Conservation (phyloP, 371 early-diverging fungal species). For the Blakeslea trispora region DNA sequence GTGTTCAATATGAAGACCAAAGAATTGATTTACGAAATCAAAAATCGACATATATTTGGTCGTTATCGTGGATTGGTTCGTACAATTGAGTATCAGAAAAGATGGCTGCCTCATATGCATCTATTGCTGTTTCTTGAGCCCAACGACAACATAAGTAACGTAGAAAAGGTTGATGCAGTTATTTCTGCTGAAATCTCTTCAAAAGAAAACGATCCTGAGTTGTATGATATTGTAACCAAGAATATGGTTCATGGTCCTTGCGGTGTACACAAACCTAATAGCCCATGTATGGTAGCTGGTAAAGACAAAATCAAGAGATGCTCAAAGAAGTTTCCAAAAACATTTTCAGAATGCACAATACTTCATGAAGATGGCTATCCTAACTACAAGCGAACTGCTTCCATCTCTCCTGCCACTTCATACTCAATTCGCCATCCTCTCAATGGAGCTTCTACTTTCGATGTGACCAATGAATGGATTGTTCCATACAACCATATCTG, state of each 20-base stretch:
- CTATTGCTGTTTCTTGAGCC: slow-evolving; percentile 27
- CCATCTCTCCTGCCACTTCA: too few relatives aligned
- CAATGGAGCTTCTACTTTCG: too few relatives aligned
- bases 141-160: slow-evolving; percentile 13
- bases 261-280: slow-evolving; percentile 13
- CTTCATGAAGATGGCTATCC: not conserved
- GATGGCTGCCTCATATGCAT: slow-evolving; percentile 31
- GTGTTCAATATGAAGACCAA: slow-evolving; percentile 30
- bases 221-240: slow-evolving; percentile 23
- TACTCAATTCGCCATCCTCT: too few relatives aligned
- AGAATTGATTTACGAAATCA: slow-evolving; percentile 16
- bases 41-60: not conserved
- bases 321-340: slow-evolving; percentile 7
- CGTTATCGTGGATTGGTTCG: not conserved
- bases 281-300: slow-evolving; percentile 30
- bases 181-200: slow-evolving; percentile 36
- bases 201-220: slow-evolving; percentile 12
- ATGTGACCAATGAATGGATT: slow-evolving; percentile 33
- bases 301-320: too few relatives aligned
- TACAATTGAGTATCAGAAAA: slow-evolving; percentile 29
- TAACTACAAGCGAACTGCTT: too few relatives aligned
- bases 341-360: not conserved
- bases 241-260: slow-evolving; percentile 41
- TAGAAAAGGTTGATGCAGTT: slow-evolving; percentile 25
- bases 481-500: slow-evolving; percentile 22